Conservation (phyloP, 2,329 filamentous ascomycete genomes). For the Monilinia laxa region DNA sequence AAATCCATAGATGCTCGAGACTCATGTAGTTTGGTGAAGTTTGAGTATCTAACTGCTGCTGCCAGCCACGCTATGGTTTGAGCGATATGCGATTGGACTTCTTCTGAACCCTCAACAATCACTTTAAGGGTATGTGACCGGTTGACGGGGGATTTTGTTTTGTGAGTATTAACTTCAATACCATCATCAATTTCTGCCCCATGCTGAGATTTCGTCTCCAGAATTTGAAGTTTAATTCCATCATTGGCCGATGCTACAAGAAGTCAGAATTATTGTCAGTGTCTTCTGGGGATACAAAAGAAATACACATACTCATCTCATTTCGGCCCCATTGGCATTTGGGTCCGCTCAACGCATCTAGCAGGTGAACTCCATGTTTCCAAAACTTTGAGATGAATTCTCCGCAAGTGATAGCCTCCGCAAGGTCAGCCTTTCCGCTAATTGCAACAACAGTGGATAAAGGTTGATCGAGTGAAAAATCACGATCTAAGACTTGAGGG, state of each 20-base stretch:
- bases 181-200: neutral
- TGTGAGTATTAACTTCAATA: too few relatives aligned
- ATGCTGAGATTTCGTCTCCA: neutral
- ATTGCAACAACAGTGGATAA: neutral
- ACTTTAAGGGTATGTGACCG: neutral
- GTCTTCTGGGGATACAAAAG: neutral
- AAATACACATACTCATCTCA: neutral
- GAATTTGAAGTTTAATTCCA: neutral
- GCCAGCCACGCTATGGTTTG: conserved; percentile 1
- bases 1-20: neutral
- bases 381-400: neutral
- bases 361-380: neutral
- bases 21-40: neutral
- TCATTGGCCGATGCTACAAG: neutral
- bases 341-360: neutral
- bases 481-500: neutral
- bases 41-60: neutral
- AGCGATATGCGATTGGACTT: conserved; percentile 1
- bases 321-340: neutral
- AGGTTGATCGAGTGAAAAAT: neutral
- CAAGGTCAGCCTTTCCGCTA: neutral
- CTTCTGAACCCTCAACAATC: neutral
- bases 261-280: neutral
- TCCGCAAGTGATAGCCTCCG: neutral
- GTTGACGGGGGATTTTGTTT: too few relatives aligned